Base-by-base conservation (phyloP, 2,329 filamentous ascomycete genomes). In the Hypoxylon sp. region DNA sequence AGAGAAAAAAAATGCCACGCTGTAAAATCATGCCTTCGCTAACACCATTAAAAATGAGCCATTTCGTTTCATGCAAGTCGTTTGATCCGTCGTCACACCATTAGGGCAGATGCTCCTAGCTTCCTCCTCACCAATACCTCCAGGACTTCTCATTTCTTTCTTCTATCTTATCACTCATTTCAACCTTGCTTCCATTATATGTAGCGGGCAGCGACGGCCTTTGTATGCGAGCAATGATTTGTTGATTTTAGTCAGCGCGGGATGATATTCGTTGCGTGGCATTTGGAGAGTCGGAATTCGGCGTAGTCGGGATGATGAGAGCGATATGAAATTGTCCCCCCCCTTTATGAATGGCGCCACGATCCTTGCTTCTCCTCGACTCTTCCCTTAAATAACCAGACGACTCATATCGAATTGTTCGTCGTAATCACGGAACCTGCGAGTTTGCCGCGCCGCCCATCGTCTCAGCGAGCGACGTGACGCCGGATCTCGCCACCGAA, bases 381-480 rank as follows among this genome's bases (percentile, higher is more conserved):
- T 20, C 20, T 51, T 24, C 34, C 5, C 19, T 13, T 11, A 13
- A 10, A 37, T 20, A 44, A 11, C 24, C n/a, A 50, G n/a, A 8
- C 53, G 13, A 19, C 11, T 22, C 54, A 17, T 4, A 17, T 5
- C 13, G 46, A 46, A 32, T 30, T 26, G n/a, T 34, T 22, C 39
- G 30, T 20, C 3, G 8, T 24, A n/a, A 17, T 59, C 34, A 68
- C 24, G 65, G 59, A 4, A 49, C 34, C 37, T 66, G 65, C 7
- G 65, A 68, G 24, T 66, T 68, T 3, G 51, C 55, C 3, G 65
- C 62, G 32, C 47, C 34, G 20, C 65, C 60, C 48, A 68, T 53
- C n/a, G 55, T 57, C 46, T 68, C 62, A 22, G 63, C 59, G 1
- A 66, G 56, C n/a, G 65, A 68, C 15, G 51, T 59, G 13, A 64